Evolutionary conservation across 441 rosid genomes (phyloP).

Genomic region (Jatropha podagrica): DNA sequence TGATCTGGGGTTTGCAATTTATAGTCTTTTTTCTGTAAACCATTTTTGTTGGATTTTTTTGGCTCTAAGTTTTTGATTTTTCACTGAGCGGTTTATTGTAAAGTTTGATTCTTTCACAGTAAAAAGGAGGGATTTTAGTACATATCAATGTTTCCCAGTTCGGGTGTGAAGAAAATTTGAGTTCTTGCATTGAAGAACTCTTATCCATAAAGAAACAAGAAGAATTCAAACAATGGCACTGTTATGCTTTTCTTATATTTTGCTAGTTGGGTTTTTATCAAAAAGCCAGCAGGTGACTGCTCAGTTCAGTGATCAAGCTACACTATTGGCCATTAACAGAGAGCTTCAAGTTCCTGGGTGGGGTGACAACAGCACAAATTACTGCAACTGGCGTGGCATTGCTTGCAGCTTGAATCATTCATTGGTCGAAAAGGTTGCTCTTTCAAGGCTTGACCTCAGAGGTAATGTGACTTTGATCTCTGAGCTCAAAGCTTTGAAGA

Average conservation of each 20-base stretch:
- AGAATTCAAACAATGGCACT: constrained; percentile 39
- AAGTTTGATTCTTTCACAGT: constrained; percentile 25
- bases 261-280: constrained; percentile 55
- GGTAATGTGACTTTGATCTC: constrained; percentile 74
- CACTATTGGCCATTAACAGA: constrained; percentile 60
- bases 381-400: constrained; percentile 80
- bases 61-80: not conserved
- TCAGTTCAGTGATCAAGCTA: constrained; percentile 50
- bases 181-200: constrained; percentile 28
- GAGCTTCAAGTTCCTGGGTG: constrained; percentile 84
- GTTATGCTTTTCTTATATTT: constrained; percentile 39
- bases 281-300: constrained; percentile 42
- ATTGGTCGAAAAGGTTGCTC: constrained; percentile 65
- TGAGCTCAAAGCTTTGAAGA: constrained; percentile 64
- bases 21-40: constrained; percentile 8
- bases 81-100: constrained; percentile 1
- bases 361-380: constrained; percentile 62
- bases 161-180: constrained; percentile 22
- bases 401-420: constrained; percentile 61
- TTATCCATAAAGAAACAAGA: constrained; percentile 9
- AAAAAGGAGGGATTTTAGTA: constrained; percentile 1
- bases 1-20: constrained; percentile 20
- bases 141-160: constrained; percentile 14
- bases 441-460: constrained; percentile 74
- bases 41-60: not conserved